Conservation (phyloP, 345 rosid genomes). For the Eucalyptus marginata region DNA sequence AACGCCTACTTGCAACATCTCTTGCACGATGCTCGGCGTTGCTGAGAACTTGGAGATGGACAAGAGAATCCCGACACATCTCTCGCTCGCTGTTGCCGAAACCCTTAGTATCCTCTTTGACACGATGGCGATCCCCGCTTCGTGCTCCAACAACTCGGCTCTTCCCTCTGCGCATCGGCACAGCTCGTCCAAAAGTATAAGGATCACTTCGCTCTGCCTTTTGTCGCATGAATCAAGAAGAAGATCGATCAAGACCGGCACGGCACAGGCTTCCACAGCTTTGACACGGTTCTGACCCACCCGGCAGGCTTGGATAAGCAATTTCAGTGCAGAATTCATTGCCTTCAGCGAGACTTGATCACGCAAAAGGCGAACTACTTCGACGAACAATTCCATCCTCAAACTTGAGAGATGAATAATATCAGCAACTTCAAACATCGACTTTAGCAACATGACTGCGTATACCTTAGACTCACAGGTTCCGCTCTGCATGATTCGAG, state of each 20-base stretch:
- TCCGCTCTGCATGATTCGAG: conserved; percentile 29
- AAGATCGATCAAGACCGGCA: conserved; percentile 40
- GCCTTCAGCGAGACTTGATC: conserved; percentile 52
- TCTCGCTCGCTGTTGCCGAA: conserved; percentile 47
- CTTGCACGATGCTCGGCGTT: conserved; percentile 32
- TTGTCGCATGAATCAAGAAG: conserved; percentile 49
- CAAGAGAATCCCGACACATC: conserved; percentile 47
- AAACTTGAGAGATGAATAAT: conserved; percentile 31
- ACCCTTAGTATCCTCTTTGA: conserved; percentile 68
- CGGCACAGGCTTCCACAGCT: conserved; percentile 48
- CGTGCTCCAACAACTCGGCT: conserved; percentile 49
- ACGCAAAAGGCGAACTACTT: conserved; percentile 29
- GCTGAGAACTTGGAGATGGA: conserved; percentile 53
- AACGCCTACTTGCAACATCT: conserved; percentile 66
- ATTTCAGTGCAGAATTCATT: conserved; percentile 42
- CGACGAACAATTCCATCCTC: conserved; percentile 19
- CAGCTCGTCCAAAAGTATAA: conserved; percentile 37
- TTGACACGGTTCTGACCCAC: conserved; percentile 67
- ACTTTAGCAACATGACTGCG: conserved; percentile 24
- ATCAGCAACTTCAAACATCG: conserved; percentile 42
- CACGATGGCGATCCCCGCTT: conserved; percentile 57
- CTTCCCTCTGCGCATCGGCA: conserved; percentile 79
- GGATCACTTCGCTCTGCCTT: conserved; percentile 33
- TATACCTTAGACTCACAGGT: conserved; percentile 36
- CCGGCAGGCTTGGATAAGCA: conserved; percentile 30